Evolutionary conservation across 257 asterid genomes (phyloP), one percentile per base, ranked within the genome.

Genomic region (Fraxinus pennsylvanica): DNA sequence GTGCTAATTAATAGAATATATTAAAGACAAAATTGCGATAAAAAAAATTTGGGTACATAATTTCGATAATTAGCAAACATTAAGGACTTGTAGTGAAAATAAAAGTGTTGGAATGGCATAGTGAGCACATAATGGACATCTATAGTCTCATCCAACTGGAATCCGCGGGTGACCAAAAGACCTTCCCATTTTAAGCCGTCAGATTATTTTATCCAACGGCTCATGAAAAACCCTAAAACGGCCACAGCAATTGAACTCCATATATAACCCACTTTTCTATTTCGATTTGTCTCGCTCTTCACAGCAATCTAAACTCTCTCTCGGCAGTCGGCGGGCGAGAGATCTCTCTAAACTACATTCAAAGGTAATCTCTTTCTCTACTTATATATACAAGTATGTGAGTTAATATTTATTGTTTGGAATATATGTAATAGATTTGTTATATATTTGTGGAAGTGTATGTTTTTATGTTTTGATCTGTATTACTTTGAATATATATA

Each of bases 151-250:
- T 50, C 61, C 65, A 43, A 35, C 30, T 13, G 66, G 76, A 72
- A 13, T 36, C 57, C 57, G 15, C 19, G 29, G 32, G 19, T 9
- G 52, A 21, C 29, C 17, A 17, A 5, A 54, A 19, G 65, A 0
- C 10, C 67, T 29, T 41, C 54, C 43, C 5, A 47, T 50, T 47
- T 17, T 38, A 39, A 27, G 30, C 73, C 79, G 73, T 65, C 32
- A 4, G 74, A 76, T 68, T 27, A 8, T 9, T 19, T 50, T 39
- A 76, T 76, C 75, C 25, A 3, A 76, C 80, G 80, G 74, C 22
- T 29, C 22, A 76, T 9, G 17, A 27, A 12, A 76, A 76, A 68
- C 80, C 80, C 75, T 76, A 76, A 54, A 50, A 15, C 57, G 2
- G 15, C 9, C 66, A 67, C 35, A 21, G 13, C 73, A 13, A 67